A percentile compares a stretch with the other conserved stretches of the same genome.
Evolutionary conservation across 495 filamentous ascomycete genomes (phyloP).

Genomic region (Penicillium goetzii): DNA sequence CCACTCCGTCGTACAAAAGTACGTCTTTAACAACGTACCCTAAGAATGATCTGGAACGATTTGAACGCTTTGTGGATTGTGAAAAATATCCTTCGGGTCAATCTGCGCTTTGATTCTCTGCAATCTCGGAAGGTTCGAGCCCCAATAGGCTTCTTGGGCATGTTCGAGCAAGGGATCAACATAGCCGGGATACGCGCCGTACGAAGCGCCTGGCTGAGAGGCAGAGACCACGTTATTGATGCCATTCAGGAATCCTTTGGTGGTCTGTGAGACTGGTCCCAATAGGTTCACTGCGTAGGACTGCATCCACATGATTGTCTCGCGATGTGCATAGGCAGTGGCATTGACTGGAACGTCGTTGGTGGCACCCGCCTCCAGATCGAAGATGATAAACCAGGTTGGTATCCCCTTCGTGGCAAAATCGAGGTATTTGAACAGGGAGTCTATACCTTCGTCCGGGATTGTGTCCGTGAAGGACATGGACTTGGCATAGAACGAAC

Average conservation of each 20-base stretch:
- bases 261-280: slow-evolving; percentile 41
- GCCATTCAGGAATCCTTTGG: slow-evolving; percentile 44
- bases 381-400: slow-evolving; percentile 49
- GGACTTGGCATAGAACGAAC: slow-evolving; percentile 51
- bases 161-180: slow-evolving; percentile 63
- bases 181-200: slow-evolving; percentile 68
- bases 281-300: slow-evolving; percentile 46
- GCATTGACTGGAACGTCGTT: slow-evolving; percentile 43
- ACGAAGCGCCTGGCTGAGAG: slow-evolving; percentile 30
- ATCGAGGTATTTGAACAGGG: slow-evolving; percentile 50
- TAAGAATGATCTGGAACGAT: neutral
- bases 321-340: slow-evolving; percentile 51
- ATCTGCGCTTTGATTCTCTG: slow-evolving; percentile 56
- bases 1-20: neutral
- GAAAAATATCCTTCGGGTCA: slow-evolving; percentile 64
- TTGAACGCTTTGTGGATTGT: slow-evolving; percentile 61
- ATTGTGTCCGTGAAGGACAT: slow-evolving; percentile 55
- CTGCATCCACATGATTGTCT: slow-evolving; percentile 51
- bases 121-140: slow-evolving; percentile 53
- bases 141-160: slow-evolving; percentile 57
- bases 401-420: slow-evolving; percentile 45
- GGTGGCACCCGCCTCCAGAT: slow-evolving; percentile 48
- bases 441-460: slow-evolving; percentile 38
- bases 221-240: slow-evolving; percentile 45
- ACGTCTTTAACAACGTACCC: neutral